Conservation (phyloP, 2,329 filamentous ascomycete genomes). For the Neonectria faginata region DNA sequence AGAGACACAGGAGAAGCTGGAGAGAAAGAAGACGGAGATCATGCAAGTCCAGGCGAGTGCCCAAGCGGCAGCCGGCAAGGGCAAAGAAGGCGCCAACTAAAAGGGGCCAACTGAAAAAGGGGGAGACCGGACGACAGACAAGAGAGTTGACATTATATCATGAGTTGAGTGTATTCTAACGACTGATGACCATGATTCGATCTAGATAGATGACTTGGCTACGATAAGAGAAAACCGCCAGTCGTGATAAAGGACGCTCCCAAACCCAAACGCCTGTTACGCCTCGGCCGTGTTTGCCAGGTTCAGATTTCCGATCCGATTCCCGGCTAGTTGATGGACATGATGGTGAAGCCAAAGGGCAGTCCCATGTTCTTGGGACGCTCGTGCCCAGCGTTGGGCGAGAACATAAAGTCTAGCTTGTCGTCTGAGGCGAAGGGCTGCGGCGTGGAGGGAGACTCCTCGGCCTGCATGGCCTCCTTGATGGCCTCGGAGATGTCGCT, state of each 20-base stretch:
- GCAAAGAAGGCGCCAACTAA: conserved; percentile 42
- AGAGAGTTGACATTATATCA: conserved; percentile 37
- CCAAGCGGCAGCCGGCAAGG: conserved; percentile 56
- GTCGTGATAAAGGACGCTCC: conserved; percentile 25
- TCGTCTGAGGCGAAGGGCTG: conserved; percentile 42
- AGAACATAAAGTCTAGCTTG: conserved; percentile 41
- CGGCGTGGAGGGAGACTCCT: conserved; percentile 39
- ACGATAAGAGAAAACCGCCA: conserved; percentile 25
- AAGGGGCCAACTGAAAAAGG: conserved; percentile 31
- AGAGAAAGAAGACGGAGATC: conserved; percentile 70
- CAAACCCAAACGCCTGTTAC: conserved; percentile 36
- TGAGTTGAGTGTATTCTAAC: conserved; percentile 48
- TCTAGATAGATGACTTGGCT: conserved; percentile 39
- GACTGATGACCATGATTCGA: conserved; percentile 41
- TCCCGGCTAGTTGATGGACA: conserved; percentile 42
- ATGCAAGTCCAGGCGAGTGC: conserved; percentile 66
- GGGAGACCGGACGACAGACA: conserved; percentile 6
- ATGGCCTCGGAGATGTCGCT: conserved; percentile 41
- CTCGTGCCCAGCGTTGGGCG: conserved; percentile 38
- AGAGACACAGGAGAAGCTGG: conserved; percentile 66
- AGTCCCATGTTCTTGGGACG: conserved; percentile 44
- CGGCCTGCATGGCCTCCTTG: conserved; percentile 42
- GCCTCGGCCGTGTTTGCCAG: conserved; percentile 34
- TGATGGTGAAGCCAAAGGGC: conserved; percentile 44
- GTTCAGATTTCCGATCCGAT: conserved; percentile 20